Base-by-base conservation (phyloP, 306 rosid species). In the Dalbergia cultrata region DNA sequence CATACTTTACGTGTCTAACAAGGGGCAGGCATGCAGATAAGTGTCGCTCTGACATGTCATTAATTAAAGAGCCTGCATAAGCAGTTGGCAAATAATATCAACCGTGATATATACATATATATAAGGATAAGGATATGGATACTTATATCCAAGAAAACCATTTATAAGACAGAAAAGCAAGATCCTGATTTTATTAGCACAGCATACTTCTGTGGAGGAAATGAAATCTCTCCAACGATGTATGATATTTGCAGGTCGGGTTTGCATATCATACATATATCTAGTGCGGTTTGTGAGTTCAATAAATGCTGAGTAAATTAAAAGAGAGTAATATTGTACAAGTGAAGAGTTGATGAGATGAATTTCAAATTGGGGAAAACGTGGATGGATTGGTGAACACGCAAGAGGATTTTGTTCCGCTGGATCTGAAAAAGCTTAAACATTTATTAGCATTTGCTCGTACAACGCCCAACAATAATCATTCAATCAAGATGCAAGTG, bases 381-480 rank as follows among this genome's bases (percentile, higher is more conserved):
- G 76, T 78, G 69, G 76, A 67, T 43, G 57, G 56, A 58, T 57
- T 68, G 76, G 70, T 68, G 50, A 16, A 54, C 75, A 9, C 35
- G 31, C n/a, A 16, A 21, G 31, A 17, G 8, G 50, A 44, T 2
- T 47, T 61, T 9, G 12, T 33, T 33, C 34, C 17, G 9, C 18
- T 13, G 3, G 8, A 54, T 26, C 31, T 4, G 41, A 37, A 37
- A 76, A 14, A 14, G 66, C 22, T 33, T 9, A n/a, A 7, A 22
- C 74, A 72, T 53, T 80, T 63, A 80, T n/a, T 64, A 37, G 9
- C 16, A 59, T 16, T 4, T 72, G 37, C 17, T 14, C 14, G 13
- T 14, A 14, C 18, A 60, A 75, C 79, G 4, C 13, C 61, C 70
- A 60, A 61, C 79, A 60, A 75, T 0, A 60, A 74, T 5, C 41